phyloP scores from a whole-genome alignment of 805 yeast genomes.

The Hanseniaspora clermontiae region DNA sequence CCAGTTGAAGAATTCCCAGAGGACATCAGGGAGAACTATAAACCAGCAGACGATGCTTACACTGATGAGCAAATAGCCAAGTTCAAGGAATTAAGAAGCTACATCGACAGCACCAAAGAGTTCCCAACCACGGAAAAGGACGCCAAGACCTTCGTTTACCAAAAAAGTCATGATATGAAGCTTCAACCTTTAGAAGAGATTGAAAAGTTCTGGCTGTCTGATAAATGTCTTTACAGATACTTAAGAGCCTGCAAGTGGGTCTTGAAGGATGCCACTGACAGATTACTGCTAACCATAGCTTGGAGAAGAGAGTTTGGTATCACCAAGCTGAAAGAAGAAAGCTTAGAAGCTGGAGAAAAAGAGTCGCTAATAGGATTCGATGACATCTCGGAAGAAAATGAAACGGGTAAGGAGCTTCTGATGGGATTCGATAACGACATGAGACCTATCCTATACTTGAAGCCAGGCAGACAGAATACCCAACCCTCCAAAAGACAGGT shows the following conservation, averaged over 20 bases:
- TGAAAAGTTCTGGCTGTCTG: slow-evolving; percentile 86
- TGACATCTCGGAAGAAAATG: slow-evolving; percentile 53
- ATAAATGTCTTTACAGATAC: slow-evolving; percentile 82
- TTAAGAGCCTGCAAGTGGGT: slow-evolving; percentile 91
- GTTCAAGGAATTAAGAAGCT: not conserved
- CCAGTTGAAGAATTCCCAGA: not conserved
- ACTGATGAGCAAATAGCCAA: not conserved
- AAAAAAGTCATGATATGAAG: slow-evolving; percentile 28
- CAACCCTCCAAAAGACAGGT: slow-evolving; percentile 81
- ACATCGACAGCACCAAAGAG: not conserved
- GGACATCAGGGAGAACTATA: not conserved
- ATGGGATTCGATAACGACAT: slow-evolving; percentile 81
- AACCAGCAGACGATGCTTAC: not conserved
- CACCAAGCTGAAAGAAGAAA: slow-evolving; percentile 33
- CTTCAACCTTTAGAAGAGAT: slow-evolving; percentile 27
- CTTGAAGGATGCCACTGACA: slow-evolving; percentile 50
- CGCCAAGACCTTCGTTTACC: slow-evolving; percentile 23
- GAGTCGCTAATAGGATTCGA: slow-evolving; percentile 21
- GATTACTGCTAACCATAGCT: slow-evolving; percentile 64
- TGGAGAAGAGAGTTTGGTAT: slow-evolving; percentile 95
- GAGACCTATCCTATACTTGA: slow-evolving; percentile 83
- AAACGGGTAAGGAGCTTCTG: slow-evolving; percentile 83
- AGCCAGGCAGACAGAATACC: slow-evolving; percentile 93
- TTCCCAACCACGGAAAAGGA: slow-evolving; percentile 37
- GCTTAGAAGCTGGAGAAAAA: slow-evolving; percentile 39